Evolutionary conservation across 2,329 filamentous ascomycete species (phyloP).

Genomic region (Fusarium compactum): DNA sequence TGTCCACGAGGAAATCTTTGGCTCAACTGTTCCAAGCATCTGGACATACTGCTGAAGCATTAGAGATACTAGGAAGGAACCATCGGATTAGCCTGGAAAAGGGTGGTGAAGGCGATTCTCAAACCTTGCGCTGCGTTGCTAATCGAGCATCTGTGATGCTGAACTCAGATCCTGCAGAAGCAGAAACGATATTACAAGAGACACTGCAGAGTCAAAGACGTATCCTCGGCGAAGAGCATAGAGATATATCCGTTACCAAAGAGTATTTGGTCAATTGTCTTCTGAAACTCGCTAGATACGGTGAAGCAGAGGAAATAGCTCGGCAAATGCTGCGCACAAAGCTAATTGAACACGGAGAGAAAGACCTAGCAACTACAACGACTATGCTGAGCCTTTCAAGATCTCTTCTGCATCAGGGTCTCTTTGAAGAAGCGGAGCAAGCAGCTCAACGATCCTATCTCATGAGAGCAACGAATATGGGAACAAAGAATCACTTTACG

Average conservation of each 20-base stretch:
- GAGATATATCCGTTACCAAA: no score
- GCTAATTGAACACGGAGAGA: accelerated
- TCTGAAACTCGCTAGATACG: accelerated
- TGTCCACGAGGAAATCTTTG: accelerated
- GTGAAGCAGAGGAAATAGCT: accelerated
- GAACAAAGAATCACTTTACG: no score
- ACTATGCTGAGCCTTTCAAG: accelerated
- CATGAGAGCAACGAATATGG: no score
- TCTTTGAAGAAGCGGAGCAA: no score
- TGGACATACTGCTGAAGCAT: accelerated
- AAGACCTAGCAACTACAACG: accelerated
- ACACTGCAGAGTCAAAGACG: neutral
- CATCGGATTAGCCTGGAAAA: accelerated
- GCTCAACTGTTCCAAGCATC: accelerated
- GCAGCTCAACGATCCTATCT: no score
- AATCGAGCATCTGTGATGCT: accelerated
- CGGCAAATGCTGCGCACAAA: neutral
- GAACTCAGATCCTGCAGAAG: neutral
- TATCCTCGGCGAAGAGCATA: accelerated
- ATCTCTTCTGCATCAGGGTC: accelerated
- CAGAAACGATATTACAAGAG: accelerated
- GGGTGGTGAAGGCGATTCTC: neutral
- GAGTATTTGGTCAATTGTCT: accelerated
- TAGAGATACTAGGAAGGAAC: accelerated
- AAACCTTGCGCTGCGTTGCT: no score